Evolutionary conservation across 805 yeast species (phyloP), one percentile per base, ranked within the genome.

Genomic region (Metschnikowia proteae): DNA sequence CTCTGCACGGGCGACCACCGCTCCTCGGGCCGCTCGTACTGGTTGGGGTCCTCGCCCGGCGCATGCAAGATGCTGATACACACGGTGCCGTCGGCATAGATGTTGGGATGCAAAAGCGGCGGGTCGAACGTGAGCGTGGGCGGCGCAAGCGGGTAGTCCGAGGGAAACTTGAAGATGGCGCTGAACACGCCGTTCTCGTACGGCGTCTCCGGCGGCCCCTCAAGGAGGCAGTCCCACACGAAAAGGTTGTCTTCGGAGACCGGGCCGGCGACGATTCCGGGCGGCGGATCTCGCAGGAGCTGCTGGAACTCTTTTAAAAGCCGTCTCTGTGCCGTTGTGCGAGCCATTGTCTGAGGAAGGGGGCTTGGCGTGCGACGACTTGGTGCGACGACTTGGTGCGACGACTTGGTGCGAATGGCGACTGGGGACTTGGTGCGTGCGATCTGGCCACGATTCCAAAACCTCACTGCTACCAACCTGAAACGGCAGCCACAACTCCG

Each of bases 1-100:
- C 96, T 87, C 66, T 94, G 99, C 29, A 94, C 91, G 0, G 99
- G 99, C 5, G 96, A 87, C 99, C 99, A 94, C 56, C 99, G 75
- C 69, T 94, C 99, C 58, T 91, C 95, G 0, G 98, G 96, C 29
- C 88, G 70, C 66, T 94, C 99, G 68, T 94, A 94, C 77, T 86
- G 90, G 65, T 90, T 81, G 22, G 99, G 98, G 66, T 94, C 99
- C 59, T 91, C 96, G 8, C 99, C 99, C 0, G 98, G 96, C 1
- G 97, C 83, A 64, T 94, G 99, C 55, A 94, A 74, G 43, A 94
- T 94, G 11, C 96, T 88, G 44, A 94, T 94, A 66, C 99, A 94
- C 3, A 94, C 99, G 25, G 88, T 88, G 3, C 99, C 99, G 62
- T 91, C 96, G 44, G 87, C 82, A 65, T 92, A 94, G 47, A 94